Percentiles rank a stretch among this genome's conserved stretches.
Evolutionary conservation across 257 asterid genomes (phyloP).

Genomic region (Gynochthodes officinalis): DNA sequence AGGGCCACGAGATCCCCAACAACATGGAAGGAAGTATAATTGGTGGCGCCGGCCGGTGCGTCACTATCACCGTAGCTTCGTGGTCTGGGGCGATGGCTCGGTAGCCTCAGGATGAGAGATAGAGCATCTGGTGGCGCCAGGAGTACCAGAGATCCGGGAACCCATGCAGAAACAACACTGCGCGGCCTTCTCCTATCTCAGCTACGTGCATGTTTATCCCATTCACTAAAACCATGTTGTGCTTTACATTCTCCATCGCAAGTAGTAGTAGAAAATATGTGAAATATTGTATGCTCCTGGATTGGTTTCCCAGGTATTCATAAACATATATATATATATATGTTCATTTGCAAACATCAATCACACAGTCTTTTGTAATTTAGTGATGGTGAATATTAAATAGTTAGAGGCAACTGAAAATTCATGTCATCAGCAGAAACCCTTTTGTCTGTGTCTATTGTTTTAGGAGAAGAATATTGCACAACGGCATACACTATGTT

Average conservation of each 20-base stretch:
- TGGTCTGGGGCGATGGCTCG: slow-evolving; percentile 90
- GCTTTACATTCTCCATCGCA: slow-evolving; percentile 66
- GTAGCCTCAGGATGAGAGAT: slow-evolving; percentile 71
- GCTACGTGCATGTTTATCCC: slow-evolving; percentile 90
- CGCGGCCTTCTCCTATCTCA: slow-evolving; percentile 76
- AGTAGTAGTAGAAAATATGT: too few relatives aligned
- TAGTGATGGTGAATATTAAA: too few relatives aligned
- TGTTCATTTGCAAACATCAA: too few relatives aligned
- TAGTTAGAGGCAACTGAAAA: too few relatives aligned
- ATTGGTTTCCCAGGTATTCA: too few relatives aligned
- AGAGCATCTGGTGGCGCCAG: slow-evolving; percentile 94
- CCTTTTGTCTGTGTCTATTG: too few relatives aligned
- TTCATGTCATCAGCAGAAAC: too few relatives aligned
- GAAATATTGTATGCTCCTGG: too few relatives aligned
- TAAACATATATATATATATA: too few relatives aligned
- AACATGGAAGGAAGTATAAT: slow-evolving; percentile 70
- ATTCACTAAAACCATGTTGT: slow-evolving; percentile 47
- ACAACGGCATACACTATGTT: too few relatives aligned
- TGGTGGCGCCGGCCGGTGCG: slow-evolving; percentile 59
- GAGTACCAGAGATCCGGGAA: slow-evolving; percentile 99
- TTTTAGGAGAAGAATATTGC: too few relatives aligned
- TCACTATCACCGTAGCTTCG: slow-evolving; percentile 94
- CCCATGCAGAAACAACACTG: slow-evolving; percentile 77
- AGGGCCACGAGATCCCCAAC: slow-evolving; percentile 79
- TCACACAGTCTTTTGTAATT: too few relatives aligned